These are phyloP conservation scores for Adansonia grandidieri DNA, from an alignment of 441 rosid species.

Conservation along the genomic window DNA sequence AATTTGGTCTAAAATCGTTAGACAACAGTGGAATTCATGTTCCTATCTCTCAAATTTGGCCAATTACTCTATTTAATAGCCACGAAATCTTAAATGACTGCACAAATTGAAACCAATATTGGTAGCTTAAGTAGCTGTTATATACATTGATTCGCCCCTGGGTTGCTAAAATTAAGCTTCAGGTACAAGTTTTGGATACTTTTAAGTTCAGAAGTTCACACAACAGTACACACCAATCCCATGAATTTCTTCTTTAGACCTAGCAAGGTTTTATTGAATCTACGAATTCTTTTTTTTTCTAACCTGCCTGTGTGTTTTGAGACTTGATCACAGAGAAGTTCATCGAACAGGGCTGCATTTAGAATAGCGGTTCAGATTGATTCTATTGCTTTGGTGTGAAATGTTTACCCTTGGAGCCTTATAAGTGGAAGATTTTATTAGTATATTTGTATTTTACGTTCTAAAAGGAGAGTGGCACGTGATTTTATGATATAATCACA, in stretches of 20 bases:
- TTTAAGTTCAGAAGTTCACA: background rate
- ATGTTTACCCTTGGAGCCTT: background rate
- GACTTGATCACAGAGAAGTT: background rate
- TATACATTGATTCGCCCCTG: background rate
- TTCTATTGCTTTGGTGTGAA: background rate
- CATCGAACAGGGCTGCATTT: background rate
- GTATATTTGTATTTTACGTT: background rate
- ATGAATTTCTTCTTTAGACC: background rate
- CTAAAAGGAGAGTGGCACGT: conserved; percentile 16
- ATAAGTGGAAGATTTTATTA: background rate
- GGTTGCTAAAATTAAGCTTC: no score
- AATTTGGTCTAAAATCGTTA: background rate
- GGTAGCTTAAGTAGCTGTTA: background rate
- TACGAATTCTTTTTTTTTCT: background rate
- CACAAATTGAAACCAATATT: background rate
- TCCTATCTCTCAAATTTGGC: background rate
- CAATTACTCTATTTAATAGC: background rate
- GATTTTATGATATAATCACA: conserved; percentile 9
- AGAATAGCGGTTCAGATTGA: background rate
- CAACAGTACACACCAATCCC: conserved; percentile 1
- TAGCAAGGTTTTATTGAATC: background rate
- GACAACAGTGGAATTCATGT: background rate
- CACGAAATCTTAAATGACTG: background rate
- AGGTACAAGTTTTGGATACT: background rate
- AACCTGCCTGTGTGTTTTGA: conserved; percentile 16